phyloP scores from a whole-genome alignment of 176 grass and related monocot species.

The barley (Hordeum vulgare) region MorexV3_pseudomolecules_assembly NC_058524.1:334842784-334843283 shows the following conservation, averaged over 20 bases:
- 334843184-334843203: not conserved
- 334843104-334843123: not conserved
- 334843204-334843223: not conserved
- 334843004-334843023: not conserved
- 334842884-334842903: not conserved
- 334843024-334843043: not conserved
- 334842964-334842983: not conserved
- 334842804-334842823: constrained; percentile 99
- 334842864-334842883: not conserved
- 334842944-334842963: not conserved
- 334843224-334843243: not conserved
- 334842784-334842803: constrained; percentile 97
- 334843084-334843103: not conserved
- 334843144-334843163: not conserved
- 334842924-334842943: not conserved
- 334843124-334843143: not conserved
- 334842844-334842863: not conserved
- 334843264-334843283: constrained; percentile 19
- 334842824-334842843: constrained; percentile 43
- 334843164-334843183: not conserved
- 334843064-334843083: not conserved
- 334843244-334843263: not conserved
- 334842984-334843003: not conserved
- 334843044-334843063: not conserved
- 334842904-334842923: not conserved